Evolutionary conservation across 1,139 yeast species (phyloP).

Genomic region (Blastobotrys proliferans): DNA sequence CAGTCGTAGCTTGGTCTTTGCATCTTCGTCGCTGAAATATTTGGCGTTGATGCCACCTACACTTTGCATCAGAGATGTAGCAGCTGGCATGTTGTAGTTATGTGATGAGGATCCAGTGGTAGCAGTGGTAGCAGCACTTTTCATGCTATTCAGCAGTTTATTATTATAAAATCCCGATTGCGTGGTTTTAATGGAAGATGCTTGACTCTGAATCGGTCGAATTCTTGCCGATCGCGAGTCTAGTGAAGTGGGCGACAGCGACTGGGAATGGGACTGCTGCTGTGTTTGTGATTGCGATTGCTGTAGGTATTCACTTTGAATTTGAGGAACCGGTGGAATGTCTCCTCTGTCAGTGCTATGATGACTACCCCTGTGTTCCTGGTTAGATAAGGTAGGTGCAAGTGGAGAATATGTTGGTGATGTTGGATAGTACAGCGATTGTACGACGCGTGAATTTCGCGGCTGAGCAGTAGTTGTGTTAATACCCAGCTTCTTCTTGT

Average conservation of each 20-base stretch:
- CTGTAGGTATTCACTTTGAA: no score
- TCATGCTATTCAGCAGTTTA: constrained; percentile 1
- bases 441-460: constrained; percentile 4
- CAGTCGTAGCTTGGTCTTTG: constrained; percentile 24
- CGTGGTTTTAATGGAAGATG: constrained; percentile 4
- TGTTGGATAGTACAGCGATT: not conserved
- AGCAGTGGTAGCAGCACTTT: not conserved
- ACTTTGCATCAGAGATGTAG: no score
- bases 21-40: constrained; percentile 25
- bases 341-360: no score
- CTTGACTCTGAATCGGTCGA: constrained; percentile 6
- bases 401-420: constrained; percentile 1
- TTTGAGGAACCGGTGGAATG: no score
- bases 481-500: constrained; percentile 21
- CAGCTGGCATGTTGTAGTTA: not conserved
- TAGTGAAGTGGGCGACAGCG: no score
- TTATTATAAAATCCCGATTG: not conserved
- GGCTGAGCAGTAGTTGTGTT: constrained; percentile 12
- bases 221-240: not conserved
- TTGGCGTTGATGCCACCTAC: constrained; percentile 17
- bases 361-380: no score
- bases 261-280: no score
- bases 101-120: not conserved
- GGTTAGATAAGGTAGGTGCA: no score
- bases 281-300: no score